Conservation (phyloP, 345 rosid species). For the Rhodamnia argentea region DNA sequence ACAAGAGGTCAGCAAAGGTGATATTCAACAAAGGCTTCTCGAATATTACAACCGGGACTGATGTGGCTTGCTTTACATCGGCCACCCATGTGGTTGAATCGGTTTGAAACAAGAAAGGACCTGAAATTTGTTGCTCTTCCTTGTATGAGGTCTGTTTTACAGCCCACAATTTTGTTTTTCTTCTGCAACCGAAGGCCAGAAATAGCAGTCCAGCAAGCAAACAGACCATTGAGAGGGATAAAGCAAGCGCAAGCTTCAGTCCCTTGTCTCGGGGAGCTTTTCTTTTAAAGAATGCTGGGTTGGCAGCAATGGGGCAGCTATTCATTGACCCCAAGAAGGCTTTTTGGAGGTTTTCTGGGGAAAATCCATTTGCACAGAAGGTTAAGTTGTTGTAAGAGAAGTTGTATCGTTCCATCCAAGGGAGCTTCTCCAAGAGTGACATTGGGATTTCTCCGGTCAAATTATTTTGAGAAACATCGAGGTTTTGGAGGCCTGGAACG, state of each 20-base stretch:
- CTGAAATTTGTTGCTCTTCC: slow-evolving; percentile 69
- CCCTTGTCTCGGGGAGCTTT: slow-evolving; percentile 31
- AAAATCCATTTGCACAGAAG: slow-evolving; percentile 46
- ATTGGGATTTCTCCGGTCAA: slow-evolving; percentile 72
- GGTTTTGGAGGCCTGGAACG: slow-evolving; percentile 32
- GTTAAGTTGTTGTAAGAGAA: slow-evolving; percentile 88
- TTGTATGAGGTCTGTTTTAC: slow-evolving; percentile 52
- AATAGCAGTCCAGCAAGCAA: slow-evolving; percentile 51
- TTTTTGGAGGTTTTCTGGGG: slow-evolving; percentile 25
- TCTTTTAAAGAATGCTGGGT: slow-evolving; percentile 44
- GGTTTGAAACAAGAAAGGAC: slow-evolving; percentile 83
- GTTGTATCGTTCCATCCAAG: slow-evolving; percentile 58
- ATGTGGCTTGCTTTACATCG: slow-evolving; percentile 76
- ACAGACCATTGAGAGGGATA: slow-evolving; percentile 57
- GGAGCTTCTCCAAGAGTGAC: slow-evolving; percentile 43
- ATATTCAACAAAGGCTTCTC: slow-evolving; percentile 85
- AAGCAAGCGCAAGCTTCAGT: slow-evolving; percentile 52
- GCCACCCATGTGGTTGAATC: slow-evolving; percentile 96
- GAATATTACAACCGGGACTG: slow-evolving; percentile 67
- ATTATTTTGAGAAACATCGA: slow-evolving; percentile 76
- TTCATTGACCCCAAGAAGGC: slow-evolving; percentile 57
- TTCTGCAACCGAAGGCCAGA: slow-evolving; percentile 61
- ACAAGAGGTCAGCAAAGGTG: slow-evolving; percentile 79
- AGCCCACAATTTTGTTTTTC: slow-evolving; percentile 40
- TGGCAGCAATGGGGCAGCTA: slow-evolving; percentile 87